Conservation (phyloP, 1,139 yeast genomes). For the Lodderomyces theae region DNA sequence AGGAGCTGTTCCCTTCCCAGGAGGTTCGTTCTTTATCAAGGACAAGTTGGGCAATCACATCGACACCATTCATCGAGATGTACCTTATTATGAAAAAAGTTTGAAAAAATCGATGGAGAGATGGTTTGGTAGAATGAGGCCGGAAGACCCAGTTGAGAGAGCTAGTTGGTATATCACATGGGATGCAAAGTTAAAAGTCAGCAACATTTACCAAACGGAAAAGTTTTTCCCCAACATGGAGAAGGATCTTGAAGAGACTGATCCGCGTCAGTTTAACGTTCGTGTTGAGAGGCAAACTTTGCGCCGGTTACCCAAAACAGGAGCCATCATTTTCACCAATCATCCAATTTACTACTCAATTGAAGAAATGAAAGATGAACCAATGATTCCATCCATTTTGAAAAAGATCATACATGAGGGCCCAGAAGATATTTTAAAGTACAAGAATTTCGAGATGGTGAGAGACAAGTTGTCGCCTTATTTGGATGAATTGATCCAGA, state of each 20-base stretch:
- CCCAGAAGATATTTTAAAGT: conserved; percentile 61
- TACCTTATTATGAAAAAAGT: conserved; percentile 69
- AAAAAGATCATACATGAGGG: conserved; percentile 63
- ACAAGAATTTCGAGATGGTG: conserved; percentile 56
- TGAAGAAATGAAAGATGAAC: conserved; percentile 79
- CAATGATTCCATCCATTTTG: conserved; percentile 64
- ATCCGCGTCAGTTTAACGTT: conserved; percentile 49
- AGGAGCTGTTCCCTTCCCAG: conserved; percentile 78
- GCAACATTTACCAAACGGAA: conserved; percentile 52
- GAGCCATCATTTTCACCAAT: conserved; percentile 55
- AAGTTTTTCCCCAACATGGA: conserved; percentile 29
- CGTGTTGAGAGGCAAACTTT: conserved; percentile 59
- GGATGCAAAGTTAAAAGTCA: conserved; percentile 60
- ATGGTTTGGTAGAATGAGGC: conserved; percentile 63
- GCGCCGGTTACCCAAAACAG: conserved; percentile 46
- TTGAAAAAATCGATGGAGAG: conserved; percentile 71
- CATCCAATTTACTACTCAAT: conserved; percentile 69
- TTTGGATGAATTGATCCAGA: conserved; percentile 52
- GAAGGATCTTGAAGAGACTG: conserved; percentile 31
- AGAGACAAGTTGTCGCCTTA: conserved; percentile 60
- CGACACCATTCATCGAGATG: conserved; percentile 66
- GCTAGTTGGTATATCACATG: conserved; percentile 76
- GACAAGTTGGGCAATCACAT: conserved; percentile 58
- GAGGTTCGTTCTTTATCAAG: conserved; percentile 66
- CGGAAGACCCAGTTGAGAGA: conserved; percentile 63